Evolutionary conservation across 805 yeast genomes (phyloP).

Genomic region (Pichia californica): DNA sequence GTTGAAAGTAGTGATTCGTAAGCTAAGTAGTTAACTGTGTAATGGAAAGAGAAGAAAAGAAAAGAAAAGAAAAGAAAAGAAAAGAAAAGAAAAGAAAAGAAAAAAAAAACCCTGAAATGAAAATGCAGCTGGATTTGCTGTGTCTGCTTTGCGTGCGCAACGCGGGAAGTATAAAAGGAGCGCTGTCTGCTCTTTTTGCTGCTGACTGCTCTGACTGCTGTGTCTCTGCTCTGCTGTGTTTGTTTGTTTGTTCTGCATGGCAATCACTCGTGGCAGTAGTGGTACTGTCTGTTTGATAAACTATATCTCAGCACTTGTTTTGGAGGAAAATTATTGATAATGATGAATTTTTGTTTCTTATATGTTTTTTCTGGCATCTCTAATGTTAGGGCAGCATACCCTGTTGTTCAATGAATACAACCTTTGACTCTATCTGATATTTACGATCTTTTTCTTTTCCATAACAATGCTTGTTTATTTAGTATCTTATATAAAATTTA

Average conservation of each 20-base stretch:
- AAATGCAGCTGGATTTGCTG: too few relatives aligned
- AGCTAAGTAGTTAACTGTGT: too few relatives aligned
- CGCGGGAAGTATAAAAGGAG: background rate
- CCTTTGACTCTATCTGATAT: slow-evolving; percentile 61
- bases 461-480: background rate
- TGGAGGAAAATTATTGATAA: slow-evolving; percentile 2
- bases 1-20: too few relatives aligned
- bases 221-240: too few relatives aligned
- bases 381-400: slow-evolving; percentile 66
- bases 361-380: slow-evolving; percentile 81
- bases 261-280: background rate
- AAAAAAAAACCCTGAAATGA: too few relatives aligned
- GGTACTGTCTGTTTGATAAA: background rate
- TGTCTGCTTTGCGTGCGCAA: too few relatives aligned
- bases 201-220: too few relatives aligned
- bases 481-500: too few relatives aligned
- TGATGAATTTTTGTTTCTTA: slow-evolving; percentile 11
- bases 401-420: slow-evolving; percentile 70
- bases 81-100: too few relatives aligned
- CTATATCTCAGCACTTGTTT: background rate
- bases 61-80: too few relatives aligned
- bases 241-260: background rate
- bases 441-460: slow-evolving; percentile 1
- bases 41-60: too few relatives aligned
- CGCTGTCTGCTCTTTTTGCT: too few relatives aligned